Percentiles rank a stretch among this genome's conserved stretches.
phyloP scores from a whole-genome alignment of 306 rosid species.

The Quercus engelmannii region DNA sequence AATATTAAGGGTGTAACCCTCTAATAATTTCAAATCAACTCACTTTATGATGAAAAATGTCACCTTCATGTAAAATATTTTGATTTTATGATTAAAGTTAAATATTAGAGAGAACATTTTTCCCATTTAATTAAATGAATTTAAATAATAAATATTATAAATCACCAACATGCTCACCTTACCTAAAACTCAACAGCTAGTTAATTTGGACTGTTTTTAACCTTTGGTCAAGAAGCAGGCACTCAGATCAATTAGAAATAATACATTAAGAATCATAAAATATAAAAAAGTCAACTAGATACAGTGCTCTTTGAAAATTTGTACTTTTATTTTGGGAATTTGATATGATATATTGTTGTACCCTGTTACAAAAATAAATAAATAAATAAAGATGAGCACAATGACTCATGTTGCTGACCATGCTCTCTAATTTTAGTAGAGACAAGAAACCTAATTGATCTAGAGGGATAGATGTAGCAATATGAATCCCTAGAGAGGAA shows the following conservation, averaged over 20 bases:
- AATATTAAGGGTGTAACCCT: not conserved
- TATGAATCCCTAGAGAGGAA: slow-evolving; percentile 20
- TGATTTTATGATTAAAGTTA: no score
- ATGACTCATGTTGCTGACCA: not conserved
- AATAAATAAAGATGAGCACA: not conserved
- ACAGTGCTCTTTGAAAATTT: no score
- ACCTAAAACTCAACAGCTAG: no score
- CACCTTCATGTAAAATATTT: no score
- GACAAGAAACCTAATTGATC: not conserved
- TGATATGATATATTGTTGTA: not conserved
- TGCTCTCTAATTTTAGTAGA: not conserved
- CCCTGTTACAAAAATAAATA: not conserved
- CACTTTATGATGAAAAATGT: no score
- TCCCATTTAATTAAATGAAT: no score
- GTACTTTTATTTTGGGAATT: not conserved
- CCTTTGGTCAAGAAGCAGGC: no score
- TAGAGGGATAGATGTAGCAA: slow-evolving; percentile 1
- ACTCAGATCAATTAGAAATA: no score
- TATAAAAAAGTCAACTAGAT: not conserved
- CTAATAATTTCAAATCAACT: not conserved
- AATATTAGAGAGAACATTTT: no score
- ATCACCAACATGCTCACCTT: no score
- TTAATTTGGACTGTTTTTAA: no score
- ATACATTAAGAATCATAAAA: not conserved
- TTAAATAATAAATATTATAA: no score